Evolutionary conservation across 2,329 filamentous ascomycete species (phyloP), one percentile per base, ranked within the genome.

Genomic region (Xylaria sp.): DNA sequence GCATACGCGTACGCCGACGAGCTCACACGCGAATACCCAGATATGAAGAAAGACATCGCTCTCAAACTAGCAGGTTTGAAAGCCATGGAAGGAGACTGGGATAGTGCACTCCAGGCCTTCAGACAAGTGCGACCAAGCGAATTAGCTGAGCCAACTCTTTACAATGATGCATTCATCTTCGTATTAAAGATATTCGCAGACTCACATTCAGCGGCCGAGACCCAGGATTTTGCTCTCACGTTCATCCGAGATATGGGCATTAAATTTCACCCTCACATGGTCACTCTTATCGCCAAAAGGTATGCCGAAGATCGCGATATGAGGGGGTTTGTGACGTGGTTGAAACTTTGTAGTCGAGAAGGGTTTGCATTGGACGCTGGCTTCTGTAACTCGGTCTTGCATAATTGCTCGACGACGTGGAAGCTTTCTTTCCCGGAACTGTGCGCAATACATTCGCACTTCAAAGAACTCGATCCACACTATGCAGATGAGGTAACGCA

Each of bases 241-340:
- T 84, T 80, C 59, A 74, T 78, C 4, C 72, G 75, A 15, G 75
- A 79, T 20, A 72, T 83, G 49, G 74, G 75, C 28, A 73, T 84
- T 7, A 76, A 76, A 4, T 69, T 83, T 48, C 77, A 78, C 69
- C 75, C 71, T 10, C 77, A 79, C 62, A 74, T 81, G 66, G 81
- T 84, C 46, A 81, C 80, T 2, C 70, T 84, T 28, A 77, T 85
- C 68, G 82, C 83, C 17, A 81, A 82, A 53, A 80, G 80, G 62
- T 84, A 83, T 69, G 83, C 78, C 13, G 76, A 77, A 26, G 74
- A 78, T 33, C 81, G 78, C 28, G 82, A 85, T 53, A 71, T 78
- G 38, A 49, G 73, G 11, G 78, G 80, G 1, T 79, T 85, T 62
- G 67, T 81, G 4, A 73, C 71, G 6, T 85, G 83, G 83, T 73